These are phyloP conservation scores for Fragaria iinumae DNA, from an alignment of 306 rosid genomes.

Conservation along the genomic window DNA sequence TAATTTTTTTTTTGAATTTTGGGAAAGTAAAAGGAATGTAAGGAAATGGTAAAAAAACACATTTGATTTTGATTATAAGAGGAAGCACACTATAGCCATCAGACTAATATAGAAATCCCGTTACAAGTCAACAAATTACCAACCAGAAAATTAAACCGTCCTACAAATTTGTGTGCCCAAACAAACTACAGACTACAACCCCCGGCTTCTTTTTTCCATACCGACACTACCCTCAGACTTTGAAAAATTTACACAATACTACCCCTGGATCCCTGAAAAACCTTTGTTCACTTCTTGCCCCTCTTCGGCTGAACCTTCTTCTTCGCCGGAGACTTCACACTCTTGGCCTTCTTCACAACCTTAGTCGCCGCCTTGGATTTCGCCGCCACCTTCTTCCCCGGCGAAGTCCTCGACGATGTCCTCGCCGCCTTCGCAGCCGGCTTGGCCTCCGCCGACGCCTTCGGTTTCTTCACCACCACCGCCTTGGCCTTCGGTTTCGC, in stretches of 20 bases:
- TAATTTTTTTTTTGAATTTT: no score
- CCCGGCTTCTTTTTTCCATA: background rate
- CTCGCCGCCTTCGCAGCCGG: slow-evolving; percentile 36
- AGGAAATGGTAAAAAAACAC: no score
- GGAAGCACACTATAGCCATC: no score
- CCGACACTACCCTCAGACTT: background rate
- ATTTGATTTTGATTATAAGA: no score
- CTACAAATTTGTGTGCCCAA: background rate
- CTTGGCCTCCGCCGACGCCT: background rate
- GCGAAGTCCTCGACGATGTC: slow-evolving; percentile 46
- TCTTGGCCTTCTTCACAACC: slow-evolving; percentile 28
- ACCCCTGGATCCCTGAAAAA: background rate
- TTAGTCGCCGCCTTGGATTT: slow-evolving; percentile 19
- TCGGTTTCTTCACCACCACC: no score
- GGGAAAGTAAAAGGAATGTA: no score
- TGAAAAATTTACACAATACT: slow-evolving; percentile 27
- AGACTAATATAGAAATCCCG: no score
- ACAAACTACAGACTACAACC: background rate
- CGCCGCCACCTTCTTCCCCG: slow-evolving; percentile 39
- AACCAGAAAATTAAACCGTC: background rate
- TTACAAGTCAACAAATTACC: background rate
- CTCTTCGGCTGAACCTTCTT: slow-evolving; percentile 39
- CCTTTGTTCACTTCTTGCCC: slow-evolving; percentile 27
- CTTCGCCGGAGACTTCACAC: slow-evolving; percentile 38
- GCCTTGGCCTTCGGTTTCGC: slow-evolving; percentile 13